These are phyloP conservation scores for Epithele typhae DNA, from an alignment of 768 basidiomycete genomes.

Conservation along the genomic window DNA sequence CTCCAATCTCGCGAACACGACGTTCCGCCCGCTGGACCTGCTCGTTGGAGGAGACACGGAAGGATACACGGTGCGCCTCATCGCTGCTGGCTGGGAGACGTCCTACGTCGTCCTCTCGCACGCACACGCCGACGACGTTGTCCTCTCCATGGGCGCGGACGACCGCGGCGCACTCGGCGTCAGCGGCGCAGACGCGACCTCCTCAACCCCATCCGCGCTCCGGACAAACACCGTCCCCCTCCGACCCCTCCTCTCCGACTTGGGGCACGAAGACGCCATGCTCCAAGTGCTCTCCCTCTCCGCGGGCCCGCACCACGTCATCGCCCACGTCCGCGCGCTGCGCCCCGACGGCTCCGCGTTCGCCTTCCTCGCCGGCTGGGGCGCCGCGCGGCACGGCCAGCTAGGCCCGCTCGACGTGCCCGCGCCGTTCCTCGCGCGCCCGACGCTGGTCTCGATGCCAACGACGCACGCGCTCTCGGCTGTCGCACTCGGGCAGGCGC, in stretches of 20 bases:
- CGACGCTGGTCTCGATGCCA: neutral
- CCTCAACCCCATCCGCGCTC: conserved; percentile 1
- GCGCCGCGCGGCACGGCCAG: conserved; percentile 80
- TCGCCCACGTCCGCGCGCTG: conserved; percentile 39
- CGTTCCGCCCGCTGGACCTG: conserved; percentile 49
- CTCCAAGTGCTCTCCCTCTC: conserved; percentile 26
- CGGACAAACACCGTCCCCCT: conserved; percentile 40
- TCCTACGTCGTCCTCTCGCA: conserved; percentile 62
- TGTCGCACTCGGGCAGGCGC: conserved; percentile 48
- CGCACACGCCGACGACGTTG: conserved; percentile 38
- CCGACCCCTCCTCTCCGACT: conserved; percentile 12
- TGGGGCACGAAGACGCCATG: neutral
- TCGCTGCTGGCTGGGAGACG: conserved; percentile 83
- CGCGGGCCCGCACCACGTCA: conserved; percentile 71
- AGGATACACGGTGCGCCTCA: conserved; percentile 41
- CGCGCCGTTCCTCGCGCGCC: conserved; percentile 25
- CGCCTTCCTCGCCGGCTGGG: conserved; percentile 68
- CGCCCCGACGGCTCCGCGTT: conserved; percentile 17
- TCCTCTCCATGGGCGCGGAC: conserved; percentile 80
- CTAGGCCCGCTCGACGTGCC: conserved; percentile 44
- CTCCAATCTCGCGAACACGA: conserved; percentile 16
- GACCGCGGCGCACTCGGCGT: conserved; percentile 81
- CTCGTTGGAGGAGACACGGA: conserved; percentile 27
- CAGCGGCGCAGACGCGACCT: too few species aligned
- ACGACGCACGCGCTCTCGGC: conserved; percentile 4